Base-by-base conservation (phyloP, 2,329 filamentous ascomycete species). In the Colletotrichum zoysiae region DNA sequence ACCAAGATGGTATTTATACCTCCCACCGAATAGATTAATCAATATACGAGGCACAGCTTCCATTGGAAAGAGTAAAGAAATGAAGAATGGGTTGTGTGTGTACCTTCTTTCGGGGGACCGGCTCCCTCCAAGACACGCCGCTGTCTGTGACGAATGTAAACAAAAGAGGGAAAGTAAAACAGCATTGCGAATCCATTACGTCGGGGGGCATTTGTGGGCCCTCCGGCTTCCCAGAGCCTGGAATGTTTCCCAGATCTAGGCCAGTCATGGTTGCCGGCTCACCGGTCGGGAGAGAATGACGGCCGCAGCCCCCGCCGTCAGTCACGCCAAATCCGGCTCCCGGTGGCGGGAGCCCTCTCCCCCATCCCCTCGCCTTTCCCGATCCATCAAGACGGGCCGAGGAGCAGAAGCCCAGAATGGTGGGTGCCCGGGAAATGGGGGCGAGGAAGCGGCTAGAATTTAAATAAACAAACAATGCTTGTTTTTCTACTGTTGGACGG, bases 1-100 rank as follows among this genome's bases (percentile, higher is more conserved):
- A 40, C 26, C 33, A 51, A 9, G 16, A 40, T 20, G 14, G 44
- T 51, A 62, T 30, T n/a, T 40, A 57, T 62, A 40, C 59, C 59
- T 33, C 55, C 50, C 30, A 8, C 35, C 2, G 1, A 55, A 40
- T 40, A 57, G 55, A 57, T 23, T 11, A n/a, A 40, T n/a, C 20
- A n/a, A 40, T n/a, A 57, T 12, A 40, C 55, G n/a, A 57, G n/a
- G 55, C 55, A 14, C 12, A 20, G n/a, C 16, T 40, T 56, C 53
- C 18, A 56, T 12, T 7, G 7, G 42, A 8, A 20, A 20, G 6
- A 44, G 16, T 8, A 44, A 4, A 8, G 16, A 44, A 44, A 44
- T 44, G 42, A 20, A 20, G 42, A 44, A 44, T 9, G 14, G 46
- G 8, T 55, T 5, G 7, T 8, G 20, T 5, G 7, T 8, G 20